phyloP scores from a whole-genome alignment of 306 rosid genomes.

The Fagus crenata region DNA sequence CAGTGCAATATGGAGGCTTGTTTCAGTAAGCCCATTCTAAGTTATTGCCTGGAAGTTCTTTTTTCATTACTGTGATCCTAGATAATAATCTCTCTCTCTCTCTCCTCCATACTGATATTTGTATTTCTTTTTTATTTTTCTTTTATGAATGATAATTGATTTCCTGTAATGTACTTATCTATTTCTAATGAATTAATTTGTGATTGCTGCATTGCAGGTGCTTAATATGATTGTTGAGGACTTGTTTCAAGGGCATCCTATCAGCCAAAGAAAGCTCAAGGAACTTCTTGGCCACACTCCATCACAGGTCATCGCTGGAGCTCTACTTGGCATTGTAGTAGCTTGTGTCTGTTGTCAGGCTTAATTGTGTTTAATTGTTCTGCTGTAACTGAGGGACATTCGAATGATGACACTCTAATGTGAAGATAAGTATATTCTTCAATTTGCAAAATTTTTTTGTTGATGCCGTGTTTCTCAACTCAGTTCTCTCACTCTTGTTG shows the following conservation, averaged over 20 bases:
- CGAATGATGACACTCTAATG: neutral
- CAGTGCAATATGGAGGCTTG: neutral
- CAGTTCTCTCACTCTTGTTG: neutral
- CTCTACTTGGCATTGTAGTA: slow-evolving; percentile 68
- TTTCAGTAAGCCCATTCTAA: neutral
- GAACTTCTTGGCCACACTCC: slow-evolving; percentile 93
- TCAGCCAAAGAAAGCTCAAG: slow-evolving; percentile 84
- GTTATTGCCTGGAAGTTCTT: neutral
- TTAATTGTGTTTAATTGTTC: neutral
- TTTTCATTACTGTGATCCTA: neutral
- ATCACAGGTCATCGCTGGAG: slow-evolving; percentile 86
- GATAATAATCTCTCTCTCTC: neutral
- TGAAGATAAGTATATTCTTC: neutral
- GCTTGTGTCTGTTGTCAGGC: slow-evolving; percentile 74
- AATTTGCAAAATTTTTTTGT: neutral
- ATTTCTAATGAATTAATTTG: neutral
- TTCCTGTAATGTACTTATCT: neutral
- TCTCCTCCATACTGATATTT: neutral
- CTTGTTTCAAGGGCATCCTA: slow-evolving; percentile 85
- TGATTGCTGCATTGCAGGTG: slow-evolving; percentile 52
- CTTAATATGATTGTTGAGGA: slow-evolving; percentile 85
- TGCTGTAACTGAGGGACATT: neutral
- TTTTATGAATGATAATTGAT: neutral
- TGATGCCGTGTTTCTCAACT: neutral
- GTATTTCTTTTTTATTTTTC: too few relatives aligned